Base-by-base conservation (phyloP, 1,284 basidiomycete species). In the Hymenochaete sp. region DNA sequence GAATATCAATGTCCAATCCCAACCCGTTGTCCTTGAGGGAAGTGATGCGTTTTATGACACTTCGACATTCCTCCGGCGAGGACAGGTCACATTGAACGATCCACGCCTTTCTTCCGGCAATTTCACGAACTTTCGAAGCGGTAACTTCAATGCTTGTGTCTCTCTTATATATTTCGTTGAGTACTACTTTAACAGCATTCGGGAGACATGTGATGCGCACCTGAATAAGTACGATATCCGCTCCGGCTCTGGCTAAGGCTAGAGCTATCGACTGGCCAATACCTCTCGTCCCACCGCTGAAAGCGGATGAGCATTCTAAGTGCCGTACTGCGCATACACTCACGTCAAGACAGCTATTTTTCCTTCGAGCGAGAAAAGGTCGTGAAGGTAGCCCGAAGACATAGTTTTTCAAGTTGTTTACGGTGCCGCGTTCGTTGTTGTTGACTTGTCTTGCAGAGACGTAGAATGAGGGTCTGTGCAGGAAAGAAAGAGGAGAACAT, bases 1-100 rank as follows among this genome's bases (percentile, higher is more conserved):
- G 76, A 54, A 96, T 73, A 61, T 96, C 81, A 53, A 97, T 82
- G 45, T 77, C 67, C n/a, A 50, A 39, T 21, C 48, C 44, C 9
- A 50, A 40, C 10, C 48, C 44, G 16, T 33, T 39, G 38, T 73
- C 76, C 35, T 82, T 75, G 48, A 70, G 63, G 39, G 73, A 65
- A 14, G 82, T 67, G 21, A 89, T 85, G 42, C 69, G 67, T 42
- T 73, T 68, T 58, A 90, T 82, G 52, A 87, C 64, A 27, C 60
- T 58, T 56, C 75, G 79, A 53, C 95, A 86, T 24, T 73, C 67
- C 22, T 73, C 65, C 28, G 82, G 65, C 58, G 88, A 75, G 16
- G 74, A 69, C 18, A 96, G 71, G 63, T 97, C 88, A 58, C 83
- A 87, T 18, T 26, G 22, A 16, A 46, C 39, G 8, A 50, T 46